These are phyloP conservation scores for Cladosporium colombiae DNA, from an alignment of 2,329 filamentous ascomycete species.

Conservation along the genomic window DNA sequence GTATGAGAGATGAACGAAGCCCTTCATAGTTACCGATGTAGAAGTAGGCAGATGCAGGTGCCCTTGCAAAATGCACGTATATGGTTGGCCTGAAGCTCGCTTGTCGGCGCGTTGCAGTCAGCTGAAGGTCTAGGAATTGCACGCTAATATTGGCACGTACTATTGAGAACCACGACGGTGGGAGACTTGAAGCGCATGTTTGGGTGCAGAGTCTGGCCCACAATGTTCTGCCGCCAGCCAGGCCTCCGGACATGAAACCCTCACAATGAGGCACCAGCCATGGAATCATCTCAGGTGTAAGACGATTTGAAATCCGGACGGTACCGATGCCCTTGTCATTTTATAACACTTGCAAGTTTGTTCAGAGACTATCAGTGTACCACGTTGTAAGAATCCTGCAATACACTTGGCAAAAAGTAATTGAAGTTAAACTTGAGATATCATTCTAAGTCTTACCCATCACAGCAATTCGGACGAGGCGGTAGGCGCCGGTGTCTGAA, in stretches of 20 bases:
- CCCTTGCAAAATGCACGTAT: neutral
- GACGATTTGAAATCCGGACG: neutral
- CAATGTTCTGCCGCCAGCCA: neutral
- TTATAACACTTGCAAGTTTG: no score
- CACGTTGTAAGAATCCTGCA: no score
- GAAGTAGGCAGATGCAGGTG: neutral
- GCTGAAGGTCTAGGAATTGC: neutral
- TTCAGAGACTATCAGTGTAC: no score
- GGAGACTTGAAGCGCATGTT: neutral
- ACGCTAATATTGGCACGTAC: neutral
- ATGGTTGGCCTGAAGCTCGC: neutral
- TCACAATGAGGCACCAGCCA: no score
- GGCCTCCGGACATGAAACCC: neutral
- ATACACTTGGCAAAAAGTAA: no score
- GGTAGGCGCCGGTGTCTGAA: constrained; percentile 14
- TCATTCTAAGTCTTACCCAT: no score
- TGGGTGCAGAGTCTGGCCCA: no score
- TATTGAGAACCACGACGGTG: neutral
- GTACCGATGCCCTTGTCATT: no score
- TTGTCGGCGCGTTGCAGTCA: no score
- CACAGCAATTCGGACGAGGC: neutral
- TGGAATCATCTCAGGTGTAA: neutral
- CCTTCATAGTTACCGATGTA: neutral
- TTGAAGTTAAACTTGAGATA: no score
- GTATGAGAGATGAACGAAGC: neutral